Evolutionary conservation across 176 grass and related monocot species (phyloP), one percentile per base, ranked within the genome.

Genomic region (Calamus simplicifolius): DNA sequence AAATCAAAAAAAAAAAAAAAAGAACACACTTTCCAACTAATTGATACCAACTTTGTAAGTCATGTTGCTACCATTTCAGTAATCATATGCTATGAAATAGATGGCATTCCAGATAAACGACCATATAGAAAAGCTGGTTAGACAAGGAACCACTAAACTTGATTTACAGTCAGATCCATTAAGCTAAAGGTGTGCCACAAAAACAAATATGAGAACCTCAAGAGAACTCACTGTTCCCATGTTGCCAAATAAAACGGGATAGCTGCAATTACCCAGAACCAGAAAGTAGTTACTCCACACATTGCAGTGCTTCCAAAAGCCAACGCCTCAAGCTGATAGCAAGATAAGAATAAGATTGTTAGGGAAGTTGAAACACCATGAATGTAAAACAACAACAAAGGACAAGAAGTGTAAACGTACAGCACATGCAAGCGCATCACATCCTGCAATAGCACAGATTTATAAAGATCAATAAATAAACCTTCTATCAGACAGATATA

Each of bases 341-440:
- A 68, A 59, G 8, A 43, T 43, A 43, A 43, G 35, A 43, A 43
- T 43, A 43, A 43, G 35, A 7, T 43, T 43, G 35, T 43, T 43
- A 43, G 35, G 8, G 35, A 43, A 43, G 35, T 43, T 10, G 12
- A 43, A 43, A 13, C 35, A 43, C 16, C 3, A 29, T 4, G 17
- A 52, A 29, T 54, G 30, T 5, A 53, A 31, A 27, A 27, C 6
- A 53, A 54, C 27, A 30, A 6, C 7, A 26, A 61, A 50, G 50
- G 73, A 69, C 14, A 29, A 73, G 17, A 78, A 64, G 18, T 19
- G 74, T 13, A 63, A 30, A 68, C 92, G 64, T 97, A 97, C 92
- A 85, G 92, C 92, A 75, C 92, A 97, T 27, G 87, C 92, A 77
- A 97, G 92, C 31, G 92, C 92, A 73, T 97, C 92, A 57, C 92